These are phyloP conservation scores for Telfairia occidentalis DNA, from an alignment of 331 rosid species.

Conservation along the genomic window DNA sequence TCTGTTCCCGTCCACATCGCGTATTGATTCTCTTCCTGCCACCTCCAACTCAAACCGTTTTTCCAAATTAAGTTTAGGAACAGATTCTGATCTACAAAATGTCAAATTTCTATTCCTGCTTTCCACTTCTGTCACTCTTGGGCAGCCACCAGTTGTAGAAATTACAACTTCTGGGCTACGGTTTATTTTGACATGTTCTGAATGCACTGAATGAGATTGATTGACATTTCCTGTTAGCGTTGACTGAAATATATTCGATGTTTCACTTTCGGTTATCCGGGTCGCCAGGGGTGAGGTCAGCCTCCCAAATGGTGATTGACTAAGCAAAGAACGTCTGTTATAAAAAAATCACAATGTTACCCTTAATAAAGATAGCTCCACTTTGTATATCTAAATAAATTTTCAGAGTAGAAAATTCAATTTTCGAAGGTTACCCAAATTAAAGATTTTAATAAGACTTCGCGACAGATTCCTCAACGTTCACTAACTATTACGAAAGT, in stretches of 20 bases:
- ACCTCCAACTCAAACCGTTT: constrained; percentile 38
- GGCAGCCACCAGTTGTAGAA: constrained; percentile 20
- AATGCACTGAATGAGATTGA: constrained; percentile 26
- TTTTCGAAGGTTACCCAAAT: not conserved
- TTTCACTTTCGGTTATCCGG: constrained; percentile 28
- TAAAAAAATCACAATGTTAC: not conserved
- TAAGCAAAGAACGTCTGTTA: constrained; percentile 89
- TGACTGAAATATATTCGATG: constrained; percentile 22
- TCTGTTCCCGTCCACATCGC: constrained; percentile 8
- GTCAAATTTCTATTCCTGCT: constrained; percentile 44
- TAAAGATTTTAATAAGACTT: not conserved
- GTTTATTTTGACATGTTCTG: constrained; percentile 22
- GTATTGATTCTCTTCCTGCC: constrained; percentile 23
- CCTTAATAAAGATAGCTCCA: not conserved
- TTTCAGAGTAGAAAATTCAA: not conserved
- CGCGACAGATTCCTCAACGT: not conserved
- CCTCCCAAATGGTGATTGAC: constrained; percentile 55
- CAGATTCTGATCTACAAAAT: constrained; percentile 32
- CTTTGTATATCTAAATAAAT: not conserved
- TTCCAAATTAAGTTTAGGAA: constrained; percentile 58
- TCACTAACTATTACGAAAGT: not conserved
- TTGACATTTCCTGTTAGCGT: constrained; percentile 20
- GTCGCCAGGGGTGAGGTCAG: constrained; percentile 32
- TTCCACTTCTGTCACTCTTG: constrained; percentile 17
- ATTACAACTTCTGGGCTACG: constrained; percentile 29